A percentile compares a stretch with the other conserved stretches of the same genome.
phyloP scores from a whole-genome alignment of 192 early-diverging fungal species.

The Coemansia sp. region DNA sequence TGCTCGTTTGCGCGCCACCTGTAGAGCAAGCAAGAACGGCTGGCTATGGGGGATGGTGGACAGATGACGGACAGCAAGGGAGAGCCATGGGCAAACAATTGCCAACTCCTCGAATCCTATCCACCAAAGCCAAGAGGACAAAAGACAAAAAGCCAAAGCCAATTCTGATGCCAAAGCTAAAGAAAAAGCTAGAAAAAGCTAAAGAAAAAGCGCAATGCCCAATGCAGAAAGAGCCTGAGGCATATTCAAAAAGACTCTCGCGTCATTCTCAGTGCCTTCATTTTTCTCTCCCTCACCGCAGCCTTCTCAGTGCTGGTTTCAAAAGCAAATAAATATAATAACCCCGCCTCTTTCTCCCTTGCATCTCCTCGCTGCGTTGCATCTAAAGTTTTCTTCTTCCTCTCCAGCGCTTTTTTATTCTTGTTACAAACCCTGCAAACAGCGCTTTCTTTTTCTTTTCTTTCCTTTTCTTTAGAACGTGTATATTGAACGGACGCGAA shows the following conservation, averaged over 20 bases:
- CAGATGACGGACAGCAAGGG: background rate
- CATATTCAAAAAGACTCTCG: background rate
- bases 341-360: too few relatives aligned
- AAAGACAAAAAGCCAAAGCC: background rate
- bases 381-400: background rate
- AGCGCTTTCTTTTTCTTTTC: slow-evolving; percentile 4
- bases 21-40: too few relatives aligned
- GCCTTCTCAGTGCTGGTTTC: too few relatives aligned
- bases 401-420: background rate
- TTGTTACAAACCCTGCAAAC: background rate
- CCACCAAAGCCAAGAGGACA: too few relatives aligned
- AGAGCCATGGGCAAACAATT: background rate
- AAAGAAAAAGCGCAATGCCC: background rate
- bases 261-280: background rate
- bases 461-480: background rate
- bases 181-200: background rate
- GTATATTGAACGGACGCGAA: too few relatives aligned
- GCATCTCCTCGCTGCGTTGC: background rate
- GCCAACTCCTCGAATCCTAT: background rate
- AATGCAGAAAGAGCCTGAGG: too few relatives aligned
- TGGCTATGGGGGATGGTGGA: background rate
- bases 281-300: background rate
- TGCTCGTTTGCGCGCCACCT: too few relatives aligned
- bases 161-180: background rate
- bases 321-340: too few relatives aligned